Evolutionary conservation across 495 filamentous ascomycete genomes (phyloP).

Genomic region (Daldinia childiae): DNA sequence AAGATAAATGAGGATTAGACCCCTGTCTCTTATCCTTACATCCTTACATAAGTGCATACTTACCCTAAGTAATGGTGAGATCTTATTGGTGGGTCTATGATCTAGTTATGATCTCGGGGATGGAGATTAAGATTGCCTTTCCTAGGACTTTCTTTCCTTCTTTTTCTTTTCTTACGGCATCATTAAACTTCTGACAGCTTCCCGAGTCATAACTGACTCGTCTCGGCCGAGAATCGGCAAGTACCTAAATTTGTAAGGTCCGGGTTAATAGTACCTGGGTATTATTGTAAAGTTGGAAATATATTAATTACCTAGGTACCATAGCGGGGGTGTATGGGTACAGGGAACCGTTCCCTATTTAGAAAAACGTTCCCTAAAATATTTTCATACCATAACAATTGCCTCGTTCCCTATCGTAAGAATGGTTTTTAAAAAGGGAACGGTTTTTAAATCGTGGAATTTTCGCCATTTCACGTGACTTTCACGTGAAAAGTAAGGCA

Average conservation of each 20-base stretch:
- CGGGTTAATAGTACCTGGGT: background rate
- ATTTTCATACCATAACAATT: too few species aligned
- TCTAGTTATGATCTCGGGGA: slow-evolving; percentile 32
- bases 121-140: slow-evolving; percentile 10
- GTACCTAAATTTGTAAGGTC: background rate
- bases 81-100: slow-evolving; percentile 34
- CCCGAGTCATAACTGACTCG: slow-evolving; percentile 1
- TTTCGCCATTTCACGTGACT: too few species aligned
- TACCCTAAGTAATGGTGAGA: background rate
- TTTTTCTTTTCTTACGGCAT: background rate
- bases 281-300: background rate
- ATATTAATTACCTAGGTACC: too few species aligned
- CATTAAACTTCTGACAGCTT: background rate
- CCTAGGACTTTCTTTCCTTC: background rate
- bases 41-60: slow-evolving; percentile 29
- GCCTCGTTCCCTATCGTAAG: too few species aligned
- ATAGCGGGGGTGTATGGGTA: too few species aligned
- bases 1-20: slow-evolving; percentile 10
- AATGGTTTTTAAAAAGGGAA: too few species aligned
- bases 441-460: too few species aligned
- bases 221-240: background rate
- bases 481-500: too few species aligned
- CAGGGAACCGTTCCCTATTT: too few species aligned
- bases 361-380: too few species aligned
- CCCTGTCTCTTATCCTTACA: slow-evolving; percentile 11